Conservation (phyloP, 306 rosid genomes). For the Begonia fuchsioides region DNA sequence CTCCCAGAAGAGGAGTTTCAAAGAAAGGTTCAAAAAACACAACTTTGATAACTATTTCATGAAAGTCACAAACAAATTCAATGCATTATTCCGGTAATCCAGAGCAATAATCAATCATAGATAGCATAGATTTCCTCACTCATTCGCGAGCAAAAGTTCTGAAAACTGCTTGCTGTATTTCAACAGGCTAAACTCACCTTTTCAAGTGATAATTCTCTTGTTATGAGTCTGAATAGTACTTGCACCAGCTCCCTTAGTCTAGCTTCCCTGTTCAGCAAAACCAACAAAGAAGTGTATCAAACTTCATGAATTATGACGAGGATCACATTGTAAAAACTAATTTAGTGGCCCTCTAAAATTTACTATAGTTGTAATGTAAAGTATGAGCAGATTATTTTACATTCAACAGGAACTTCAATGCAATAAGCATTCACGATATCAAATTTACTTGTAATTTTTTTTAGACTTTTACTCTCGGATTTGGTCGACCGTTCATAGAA, state of each 20-base stretch:
- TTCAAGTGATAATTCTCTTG: slow-evolving; percentile 53
- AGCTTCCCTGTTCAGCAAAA: slow-evolving; percentile 46
- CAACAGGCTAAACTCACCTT: slow-evolving; percentile 29
- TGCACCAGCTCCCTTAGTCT: slow-evolving; percentile 56
- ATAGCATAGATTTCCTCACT: no score
- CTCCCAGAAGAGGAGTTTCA: no score
- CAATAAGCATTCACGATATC: neutral
- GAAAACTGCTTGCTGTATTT: neutral
- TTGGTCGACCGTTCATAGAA: neutral
- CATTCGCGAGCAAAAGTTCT: no score
- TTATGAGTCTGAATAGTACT: slow-evolving; percentile 44
- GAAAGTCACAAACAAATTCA: no score
- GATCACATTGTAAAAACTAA: neutral
- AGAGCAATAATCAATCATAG: no score
- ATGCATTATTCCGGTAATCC: no score
- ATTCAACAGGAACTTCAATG: neutral
- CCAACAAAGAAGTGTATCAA: neutral
- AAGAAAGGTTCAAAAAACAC: no score
- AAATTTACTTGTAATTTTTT: neutral
- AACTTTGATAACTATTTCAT: no score
- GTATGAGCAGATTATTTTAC: neutral
- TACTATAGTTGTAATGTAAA: neutral
- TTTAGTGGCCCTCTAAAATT: neutral
- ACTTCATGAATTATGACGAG: neutral
- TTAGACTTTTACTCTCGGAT: neutral